Evolutionary conservation across 768 basidiomycete species (phyloP).

Genomic region (Pisolithus sp.): DNA sequence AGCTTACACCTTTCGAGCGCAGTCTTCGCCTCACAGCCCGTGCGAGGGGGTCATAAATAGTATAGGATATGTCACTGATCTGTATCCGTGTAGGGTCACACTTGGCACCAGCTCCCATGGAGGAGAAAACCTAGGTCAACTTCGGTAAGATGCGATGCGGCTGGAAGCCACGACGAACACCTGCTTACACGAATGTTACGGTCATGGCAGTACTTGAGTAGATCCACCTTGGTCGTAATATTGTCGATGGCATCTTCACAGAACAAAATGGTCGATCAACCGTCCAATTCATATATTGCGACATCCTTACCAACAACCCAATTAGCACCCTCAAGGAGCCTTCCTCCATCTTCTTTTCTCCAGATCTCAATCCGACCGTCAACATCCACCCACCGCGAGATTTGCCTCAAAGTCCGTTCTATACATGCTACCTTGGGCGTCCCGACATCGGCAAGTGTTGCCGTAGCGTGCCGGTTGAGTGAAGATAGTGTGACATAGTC

Average conservation of each 20-base stretch:
- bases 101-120: conserved; percentile 96
- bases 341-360: conserved; percentile 73
- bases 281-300: neutral
- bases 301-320: conserved; percentile 81
- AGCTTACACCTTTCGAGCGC: conserved; percentile 52
- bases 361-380: conserved; percentile 82
- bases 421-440: conserved; percentile 85
- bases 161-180: neutral
- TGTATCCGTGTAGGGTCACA: conserved; percentile 92
- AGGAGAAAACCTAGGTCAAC: conserved; percentile 71
- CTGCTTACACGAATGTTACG: conserved; percentile 63
- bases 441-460: conserved; percentile 83
- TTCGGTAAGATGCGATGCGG: neutral
- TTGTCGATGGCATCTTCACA: conserved; percentile 92
- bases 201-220: conserved; percentile 83
- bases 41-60: conserved; percentile 92
- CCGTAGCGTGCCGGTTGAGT: conserved; percentile 91
- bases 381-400: conserved; percentile 83
- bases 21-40: conserved; percentile 80
- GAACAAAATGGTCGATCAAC: neutral
- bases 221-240: conserved; percentile 91
- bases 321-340: conserved; percentile 74
- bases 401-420: conserved; percentile 56
- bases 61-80: conserved; percentile 89
- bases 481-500: conserved; percentile 95